Percentiles rank a stretch among this genome's conserved stretches.
Evolutionary conservation across 139 green algal species (phyloP).

Genomic region (Nannochloris sp.): DNA sequence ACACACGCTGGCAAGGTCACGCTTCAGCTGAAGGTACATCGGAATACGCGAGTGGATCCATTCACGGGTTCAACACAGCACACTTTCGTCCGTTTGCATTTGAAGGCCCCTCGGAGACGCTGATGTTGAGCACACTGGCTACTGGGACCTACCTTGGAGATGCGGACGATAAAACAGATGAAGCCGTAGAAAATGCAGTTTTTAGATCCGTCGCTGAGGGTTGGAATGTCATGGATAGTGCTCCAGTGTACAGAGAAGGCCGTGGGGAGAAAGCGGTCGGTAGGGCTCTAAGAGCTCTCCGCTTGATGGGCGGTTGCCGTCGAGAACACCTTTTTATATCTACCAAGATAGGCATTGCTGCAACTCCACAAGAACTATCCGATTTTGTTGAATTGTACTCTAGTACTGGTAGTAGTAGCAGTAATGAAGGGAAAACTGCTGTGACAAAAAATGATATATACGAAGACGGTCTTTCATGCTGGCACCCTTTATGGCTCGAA

Average conservation of each 20-base stretch:
- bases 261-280: slow-evolving; percentile 39
- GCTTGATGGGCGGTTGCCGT: slow-evolving; percentile 8
- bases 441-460: too few species aligned
- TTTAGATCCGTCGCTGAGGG: slow-evolving; percentile 36
- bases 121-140: slow-evolving; percentile 47
- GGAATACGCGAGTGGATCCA: neutral
- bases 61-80: slow-evolving; percentile 11
- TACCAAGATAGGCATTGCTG: slow-evolving; percentile 56
- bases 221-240: slow-evolving; percentile 76
- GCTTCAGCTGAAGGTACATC: slow-evolving; percentile 1
- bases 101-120: too few species aligned
- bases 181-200: slow-evolving; percentile 26
- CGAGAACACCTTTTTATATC: slow-evolving; percentile 59
- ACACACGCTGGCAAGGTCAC: slow-evolving; percentile 10
- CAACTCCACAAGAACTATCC: neutral
- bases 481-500: slow-evolving; percentile 43
- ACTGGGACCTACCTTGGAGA: slow-evolving; percentile 66
- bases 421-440: neutral
- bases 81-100: too few species aligned
- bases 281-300: slow-evolving; percentile 35
- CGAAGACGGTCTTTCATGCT: too few species aligned
- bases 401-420: neutral
- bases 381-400: neutral
- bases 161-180: slow-evolving; percentile 48
- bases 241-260: slow-evolving; percentile 58